Evolutionary conservation across 2,329 filamentous ascomycete genomes (phyloP).

Genomic region (Aspergillus fijiensis): DNA sequence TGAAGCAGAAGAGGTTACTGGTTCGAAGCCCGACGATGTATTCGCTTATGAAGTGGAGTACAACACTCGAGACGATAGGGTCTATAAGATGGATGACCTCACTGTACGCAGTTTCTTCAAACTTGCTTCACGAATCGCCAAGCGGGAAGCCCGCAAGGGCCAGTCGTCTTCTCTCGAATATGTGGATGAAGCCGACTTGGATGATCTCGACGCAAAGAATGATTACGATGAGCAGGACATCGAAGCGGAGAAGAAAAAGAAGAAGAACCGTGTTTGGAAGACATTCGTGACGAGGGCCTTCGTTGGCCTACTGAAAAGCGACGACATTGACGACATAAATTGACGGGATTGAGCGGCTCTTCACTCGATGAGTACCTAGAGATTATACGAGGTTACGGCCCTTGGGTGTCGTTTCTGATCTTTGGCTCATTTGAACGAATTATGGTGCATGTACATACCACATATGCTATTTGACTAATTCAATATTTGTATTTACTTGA

Average conservation of each 20-base stretch:
- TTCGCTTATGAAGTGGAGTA: conserved; percentile 85
- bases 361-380: background rate
- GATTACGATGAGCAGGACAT: background rate
- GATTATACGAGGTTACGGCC: conserved; percentile 5
- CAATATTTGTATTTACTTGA: conserved; percentile 12
- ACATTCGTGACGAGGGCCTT: conserved; percentile 78
- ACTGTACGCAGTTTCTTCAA: conserved; percentile 79
- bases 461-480: background rate
- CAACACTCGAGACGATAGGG: conserved; percentile 71
- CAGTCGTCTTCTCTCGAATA: background rate
- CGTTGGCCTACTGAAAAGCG: conserved; percentile 67
- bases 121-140: conserved; percentile 75
- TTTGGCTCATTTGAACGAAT: background rate
- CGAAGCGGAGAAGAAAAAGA: conserved; percentile 38
- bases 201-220: background rate
- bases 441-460: conserved; percentile 5
- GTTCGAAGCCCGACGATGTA: conserved; percentile 48
- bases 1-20: conserved; percentile 46
- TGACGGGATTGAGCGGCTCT: conserved; percentile 8
- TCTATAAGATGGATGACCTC: conserved; percentile 76
- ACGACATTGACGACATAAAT: conserved; percentile 56
- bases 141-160: conserved; percentile 26
- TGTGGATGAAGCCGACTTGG: conserved; percentile 10
- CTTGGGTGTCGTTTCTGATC: background rate
- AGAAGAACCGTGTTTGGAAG: conserved; percentile 67